phyloP scores from a whole-genome alignment of 768 basidiomycete species.

The Neoboletus magnificus region DNA sequence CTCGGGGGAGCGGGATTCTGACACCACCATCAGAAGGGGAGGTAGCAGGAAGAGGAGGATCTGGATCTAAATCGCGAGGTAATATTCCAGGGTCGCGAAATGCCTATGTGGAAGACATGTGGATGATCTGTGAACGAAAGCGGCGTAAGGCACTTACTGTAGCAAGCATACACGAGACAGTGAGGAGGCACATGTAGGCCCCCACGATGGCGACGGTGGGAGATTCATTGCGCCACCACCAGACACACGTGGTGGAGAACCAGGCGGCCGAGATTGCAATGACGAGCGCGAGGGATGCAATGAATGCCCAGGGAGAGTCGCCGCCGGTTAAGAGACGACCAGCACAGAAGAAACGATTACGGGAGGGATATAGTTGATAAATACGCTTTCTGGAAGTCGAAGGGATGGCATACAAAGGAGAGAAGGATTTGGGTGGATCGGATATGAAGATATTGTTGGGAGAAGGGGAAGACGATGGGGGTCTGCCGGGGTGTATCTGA shows the following conservation, averaged over 20 bases:
- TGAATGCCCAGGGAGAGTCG: constrained; percentile 81
- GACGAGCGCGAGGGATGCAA: constrained; percentile 58
- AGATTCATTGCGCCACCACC: constrained; percentile 83
- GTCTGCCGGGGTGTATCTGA: constrained; percentile 24
- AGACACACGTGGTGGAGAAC: constrained; percentile 85
- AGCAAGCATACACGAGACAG: constrained; percentile 70
- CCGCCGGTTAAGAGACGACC: constrained; percentile 81
- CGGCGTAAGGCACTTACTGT: constrained; percentile 49
- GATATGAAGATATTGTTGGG: constrained; percentile 29
- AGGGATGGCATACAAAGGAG: constrained; percentile 37
- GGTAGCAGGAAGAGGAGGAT: constrained; percentile 70
- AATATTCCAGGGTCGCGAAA: constrained; percentile 85
- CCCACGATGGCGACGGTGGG: constrained; percentile 67
- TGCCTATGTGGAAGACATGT: constrained; percentile 43
- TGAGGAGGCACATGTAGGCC: constrained; percentile 60
- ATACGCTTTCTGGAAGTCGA: constrained; percentile 40
- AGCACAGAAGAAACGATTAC: constrained; percentile 70
- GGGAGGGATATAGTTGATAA: constrained; percentile 64
- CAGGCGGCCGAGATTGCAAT: constrained; percentile 73
- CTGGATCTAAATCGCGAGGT: constrained; percentile 81
- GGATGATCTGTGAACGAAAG: neutral
- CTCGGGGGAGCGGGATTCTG: constrained; percentile 71
- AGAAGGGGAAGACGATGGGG: constrained; percentile 25
- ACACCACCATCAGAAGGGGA: constrained; percentile 62
- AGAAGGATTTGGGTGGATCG: constrained; percentile 28